phyloP scores from a whole-genome alignment of 306 rosid species.

The Fagus crenata region DNA sequence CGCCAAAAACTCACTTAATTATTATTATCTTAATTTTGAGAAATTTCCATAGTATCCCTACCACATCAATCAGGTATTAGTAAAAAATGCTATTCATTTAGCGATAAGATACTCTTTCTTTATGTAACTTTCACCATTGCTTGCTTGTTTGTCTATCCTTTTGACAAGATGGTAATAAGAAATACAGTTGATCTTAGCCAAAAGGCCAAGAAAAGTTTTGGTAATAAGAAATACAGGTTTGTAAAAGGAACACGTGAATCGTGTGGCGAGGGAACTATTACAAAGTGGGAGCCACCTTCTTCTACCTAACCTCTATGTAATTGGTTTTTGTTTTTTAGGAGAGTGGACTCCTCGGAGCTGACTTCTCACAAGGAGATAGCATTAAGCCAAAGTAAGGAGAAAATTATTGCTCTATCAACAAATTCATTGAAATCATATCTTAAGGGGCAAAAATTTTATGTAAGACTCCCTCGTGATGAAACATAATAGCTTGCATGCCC shows the following conservation, averaged over 20 bases:
- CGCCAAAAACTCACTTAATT: too few relatives aligned
- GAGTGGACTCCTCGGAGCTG: slow-evolving; percentile 62
- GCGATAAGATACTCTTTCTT: background rate
- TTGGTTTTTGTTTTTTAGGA: slow-evolving; percentile 36
- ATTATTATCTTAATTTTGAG: background rate
- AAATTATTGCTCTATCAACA: background rate
- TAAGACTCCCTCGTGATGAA: background rate
- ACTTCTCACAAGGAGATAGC: slow-evolving; percentile 41
- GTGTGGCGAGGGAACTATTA: background rate
- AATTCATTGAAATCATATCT: background rate
- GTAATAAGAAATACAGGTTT: background rate
- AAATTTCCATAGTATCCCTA: background rate
- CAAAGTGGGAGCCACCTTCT: background rate
- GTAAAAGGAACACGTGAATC: background rate
- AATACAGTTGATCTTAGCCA: background rate
- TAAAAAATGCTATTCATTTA: background rate
- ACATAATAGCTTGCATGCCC: background rate
- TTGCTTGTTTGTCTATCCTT: background rate
- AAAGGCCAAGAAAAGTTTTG: too few relatives aligned
- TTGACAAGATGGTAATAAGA: background rate
- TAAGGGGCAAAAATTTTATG: background rate
- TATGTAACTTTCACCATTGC: background rate
- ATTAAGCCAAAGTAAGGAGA: slow-evolving; percentile 30
- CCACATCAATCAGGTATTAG: background rate
- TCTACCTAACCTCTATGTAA: background rate